These are phyloP conservation scores for Dimargaris xerosporica DNA, from an alignment of 192 early-diverging fungal genomes.

Conservation along the genomic window DNA sequence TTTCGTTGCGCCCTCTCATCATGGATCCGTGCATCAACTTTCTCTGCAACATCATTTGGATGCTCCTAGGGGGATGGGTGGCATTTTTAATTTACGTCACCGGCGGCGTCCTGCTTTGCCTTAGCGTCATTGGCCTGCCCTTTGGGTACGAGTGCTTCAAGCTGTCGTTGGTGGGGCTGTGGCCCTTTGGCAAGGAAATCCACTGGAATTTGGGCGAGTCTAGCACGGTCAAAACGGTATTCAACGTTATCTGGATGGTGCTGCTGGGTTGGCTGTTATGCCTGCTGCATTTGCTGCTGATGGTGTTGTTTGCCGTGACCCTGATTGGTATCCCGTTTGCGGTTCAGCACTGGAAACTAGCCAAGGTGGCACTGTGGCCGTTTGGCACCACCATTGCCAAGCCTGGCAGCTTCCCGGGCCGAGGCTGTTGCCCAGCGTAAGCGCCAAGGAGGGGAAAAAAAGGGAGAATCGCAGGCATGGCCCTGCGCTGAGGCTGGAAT, in stretches of 20 bases:
- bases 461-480: too few relatives aligned
- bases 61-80: conserved; percentile 3
- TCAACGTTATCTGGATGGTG: conserved; percentile 8
- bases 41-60: conserved; percentile 9
- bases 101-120: conserved; percentile 1
- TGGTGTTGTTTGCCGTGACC: conserved; percentile 1
- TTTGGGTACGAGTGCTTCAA: conserved; percentile 11
- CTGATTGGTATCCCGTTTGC: conserved; percentile 4
- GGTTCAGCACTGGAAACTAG: not conserved
- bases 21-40: not conserved
- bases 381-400: conserved; percentile 4
- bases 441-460: too few relatives aligned
- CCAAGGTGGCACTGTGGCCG: conserved; percentile 10
- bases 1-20: not conserved
- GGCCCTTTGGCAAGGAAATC: conserved; percentile 9
- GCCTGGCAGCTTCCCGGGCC: too few relatives aligned
- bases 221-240: not conserved
- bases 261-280: not conserved
- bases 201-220: conserved; percentile 3
- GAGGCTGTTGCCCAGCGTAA: too few relatives aligned
- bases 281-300: not conserved
- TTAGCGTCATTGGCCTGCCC: conserved; percentile 11
- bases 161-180: conserved; percentile 8
- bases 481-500: too few relatives aligned
- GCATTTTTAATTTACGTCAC: conserved; percentile 4